Evolutionary conservation across 108 stramenopile species (phyloP), one percentile per base, ranked within the genome.

Genomic region (Epithemia pelagica): DNA sequence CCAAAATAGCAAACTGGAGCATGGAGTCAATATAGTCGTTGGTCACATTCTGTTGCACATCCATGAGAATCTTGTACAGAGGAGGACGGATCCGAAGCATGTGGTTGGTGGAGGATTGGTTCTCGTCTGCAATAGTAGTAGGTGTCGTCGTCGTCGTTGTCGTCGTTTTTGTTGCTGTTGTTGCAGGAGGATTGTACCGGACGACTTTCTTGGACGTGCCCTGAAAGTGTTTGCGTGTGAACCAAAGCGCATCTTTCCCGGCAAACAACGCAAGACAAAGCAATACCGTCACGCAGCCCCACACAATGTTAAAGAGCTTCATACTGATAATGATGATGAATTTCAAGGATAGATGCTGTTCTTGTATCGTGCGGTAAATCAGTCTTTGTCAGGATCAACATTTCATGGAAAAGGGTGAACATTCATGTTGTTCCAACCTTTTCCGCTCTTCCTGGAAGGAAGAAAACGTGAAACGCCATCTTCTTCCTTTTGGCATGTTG

Each of bases 1-100:
- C 90, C 24, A 91, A 69, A 64, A 91, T 86, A 5, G 90, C 77
- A 74, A 91, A 91, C 58, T 91, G 79, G 25, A 91, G 53, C 53
- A 83, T 15, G 21, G 26, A 58, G 26, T 27, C 26, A 26, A 27
- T 27, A 27, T 58, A 23, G 25, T 27, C 56, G 56, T 23, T 58
- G 56, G 26, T 27, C 21, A 5, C 21, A 58, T 58, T 58, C 22
- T 58, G 22, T n/a, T 58, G 18, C 37, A 46, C 37, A 46, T 46
- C 37, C 37, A 46, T 46, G 37, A 46, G 37, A 46, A 46, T 5
- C 37, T 46, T 46, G 37, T 46, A 46, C 5, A 46, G 37, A 46
- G 37, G 37, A 10, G 37, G 5, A 10, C 37, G 5, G 15, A 15
- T 15, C 5, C 15, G 10, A 46, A 46, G 15, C 10, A 15, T 10